Base-by-base conservation (phyloP, 306 rosid species). In the Clitoria ternatea region DNA sequence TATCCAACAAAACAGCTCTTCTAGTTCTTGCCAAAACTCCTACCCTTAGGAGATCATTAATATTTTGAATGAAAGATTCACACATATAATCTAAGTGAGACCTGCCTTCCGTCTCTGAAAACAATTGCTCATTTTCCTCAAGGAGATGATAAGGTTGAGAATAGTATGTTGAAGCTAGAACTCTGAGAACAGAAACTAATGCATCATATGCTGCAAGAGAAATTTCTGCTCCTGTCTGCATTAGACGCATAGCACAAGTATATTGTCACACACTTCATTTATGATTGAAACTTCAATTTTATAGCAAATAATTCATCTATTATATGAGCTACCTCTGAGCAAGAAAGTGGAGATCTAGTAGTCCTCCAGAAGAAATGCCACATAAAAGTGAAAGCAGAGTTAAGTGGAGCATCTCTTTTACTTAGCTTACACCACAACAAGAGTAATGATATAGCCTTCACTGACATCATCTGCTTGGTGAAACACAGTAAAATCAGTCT, bases 171-270 rank as follows among this genome's bases (percentile, higher is more conserved):
- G 90, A 77, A 35, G 73, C 87, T 54, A 88, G 80, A 36, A 81
- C 88, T 63, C 75, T 81, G 68, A 93, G 85, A 80, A 79, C 91
- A 77, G 78, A 75, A 78, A 85, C 82, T 78, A 93, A 74, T 7
- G 89, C 89, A 82, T 93, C 96, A 81, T 88, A 87, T 69, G 96
- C 88, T 26, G 97, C 98, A 79, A 93, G 88, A 85, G 70, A 39
- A 74, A 90, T 79, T 85, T 93, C 98, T 65, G 96, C 90, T 49
- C 81, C 89, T 64, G 66, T 70, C 98, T 93, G 85, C 69, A 40
- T 77, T 80, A 37, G 48, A 77, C 71, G 63, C 81, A 71, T 3
- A 63, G 50, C 66, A 79, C 62, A 59, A 66, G 39, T 22, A 60
- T 32, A 63, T 85, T 50, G 53, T 59, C 59, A 56, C 36, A 66